Evolutionary conservation across 352 stramenopile genomes (phyloP).

Genomic region (Globisporangium cederbergense): DNA sequence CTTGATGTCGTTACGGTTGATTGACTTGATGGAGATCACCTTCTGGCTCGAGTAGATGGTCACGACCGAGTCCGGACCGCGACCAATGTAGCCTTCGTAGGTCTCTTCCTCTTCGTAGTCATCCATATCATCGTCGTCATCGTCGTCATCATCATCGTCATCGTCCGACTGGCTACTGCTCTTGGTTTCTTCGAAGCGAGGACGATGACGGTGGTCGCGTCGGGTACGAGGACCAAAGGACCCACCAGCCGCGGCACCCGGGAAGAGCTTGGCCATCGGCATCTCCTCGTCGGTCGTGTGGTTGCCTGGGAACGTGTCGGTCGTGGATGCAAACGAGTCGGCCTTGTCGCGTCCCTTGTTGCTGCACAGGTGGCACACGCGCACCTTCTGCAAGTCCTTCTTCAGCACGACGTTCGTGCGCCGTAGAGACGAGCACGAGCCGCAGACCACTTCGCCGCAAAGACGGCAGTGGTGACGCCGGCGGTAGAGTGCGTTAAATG

Average conservation of each 20-base stretch:
- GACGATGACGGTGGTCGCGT: conserved; percentile 1
- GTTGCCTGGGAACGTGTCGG: conserved; percentile 23
- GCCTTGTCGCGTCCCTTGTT: conserved; percentile 41
- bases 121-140: conserved; percentile 13
- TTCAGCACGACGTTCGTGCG: conserved; percentile 32
- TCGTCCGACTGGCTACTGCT: conserved; percentile 6
- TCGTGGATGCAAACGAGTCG: conserved; percentile 28
- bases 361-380: conserved; percentile 67
- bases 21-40: conserved; percentile 60
- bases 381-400: conserved; percentile 46
- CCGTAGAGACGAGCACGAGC: conserved; percentile 44
- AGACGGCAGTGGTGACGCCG: conserved; percentile 64
- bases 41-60: conserved; percentile 32
- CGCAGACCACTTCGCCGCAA: conserved; percentile 64
- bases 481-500: conserved; percentile 51
- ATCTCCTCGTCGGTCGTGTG: conserved; percentile 24
- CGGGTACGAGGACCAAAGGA: conserved; percentile 1
- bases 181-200: conserved; percentile 1
- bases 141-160: conserved; percentile 2
- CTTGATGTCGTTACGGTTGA: conserved; percentile 21
- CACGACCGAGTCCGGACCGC: conserved; percentile 13
- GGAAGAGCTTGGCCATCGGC: conserved; percentile 19
- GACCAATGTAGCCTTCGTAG: conserved; percentile 25
- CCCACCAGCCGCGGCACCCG: not conserved
- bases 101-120: conserved; percentile 18